phyloP scores from a whole-genome alignment of 805 yeast genomes.

The Pichia rugopelliculosa region DNA sequence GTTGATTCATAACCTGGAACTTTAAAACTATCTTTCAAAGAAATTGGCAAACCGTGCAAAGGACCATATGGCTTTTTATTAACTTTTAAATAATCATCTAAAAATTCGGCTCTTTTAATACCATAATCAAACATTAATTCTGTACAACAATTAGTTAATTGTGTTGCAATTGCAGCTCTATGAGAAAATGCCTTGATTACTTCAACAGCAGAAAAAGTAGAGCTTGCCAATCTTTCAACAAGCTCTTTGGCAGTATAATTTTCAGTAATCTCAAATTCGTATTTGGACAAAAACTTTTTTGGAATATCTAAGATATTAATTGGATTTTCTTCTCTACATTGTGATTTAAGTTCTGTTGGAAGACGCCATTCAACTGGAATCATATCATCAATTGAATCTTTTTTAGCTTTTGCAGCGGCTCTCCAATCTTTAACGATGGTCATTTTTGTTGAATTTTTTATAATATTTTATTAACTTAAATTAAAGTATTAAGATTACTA shows the following conservation, averaged over 20 bases:
- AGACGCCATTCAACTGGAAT: slow-evolving; percentile 2
- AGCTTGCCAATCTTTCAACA: slow-evolving; percentile 36
- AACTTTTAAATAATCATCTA: slow-evolving; percentile 43
- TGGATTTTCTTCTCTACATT: not conserved
- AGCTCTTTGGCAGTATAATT: slow-evolving; percentile 31
- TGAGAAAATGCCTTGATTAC: slow-evolving; percentile 58
- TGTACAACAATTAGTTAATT: slow-evolving; percentile 45
- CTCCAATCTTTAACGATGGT: not conserved
- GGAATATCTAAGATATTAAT: slow-evolving; percentile 1
- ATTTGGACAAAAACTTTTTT: not conserved
- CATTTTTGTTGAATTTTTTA: not conserved
- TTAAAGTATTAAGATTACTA: no score
- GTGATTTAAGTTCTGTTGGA: not conserved
- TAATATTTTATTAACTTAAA: no score
- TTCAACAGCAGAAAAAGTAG: slow-evolving; percentile 40
- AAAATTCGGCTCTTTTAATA: slow-evolving; percentile 41
- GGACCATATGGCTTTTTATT: slow-evolving; percentile 53
- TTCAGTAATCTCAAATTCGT: not conserved
- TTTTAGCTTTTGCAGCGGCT: not conserved
- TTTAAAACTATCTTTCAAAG: slow-evolving; percentile 57
- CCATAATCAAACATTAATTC: slow-evolving; percentile 58
- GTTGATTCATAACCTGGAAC: slow-evolving; percentile 48
- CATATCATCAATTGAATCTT: not conserved
- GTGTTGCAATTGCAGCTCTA: slow-evolving; percentile 56
- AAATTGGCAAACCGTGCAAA: slow-evolving; percentile 61